Base-by-base conservation (phyloP, 2,329 filamentous ascomycete species). In the Penicillium verrucosum region DNA sequence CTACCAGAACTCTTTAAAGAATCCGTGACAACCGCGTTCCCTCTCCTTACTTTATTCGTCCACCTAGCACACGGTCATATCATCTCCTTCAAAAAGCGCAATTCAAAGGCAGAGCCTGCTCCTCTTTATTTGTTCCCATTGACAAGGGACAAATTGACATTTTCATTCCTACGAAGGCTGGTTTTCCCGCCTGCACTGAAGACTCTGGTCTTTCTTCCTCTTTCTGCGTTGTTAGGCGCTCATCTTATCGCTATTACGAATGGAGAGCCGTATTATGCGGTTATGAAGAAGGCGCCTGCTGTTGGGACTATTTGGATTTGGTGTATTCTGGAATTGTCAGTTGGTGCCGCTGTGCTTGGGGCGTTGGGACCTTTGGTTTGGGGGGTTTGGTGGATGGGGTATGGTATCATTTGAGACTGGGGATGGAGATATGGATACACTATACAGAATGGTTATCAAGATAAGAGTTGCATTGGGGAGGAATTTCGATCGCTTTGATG, bases 211-310 rank as follows among this genome's bases (percentile, higher is more conserved):
- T 75, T 74, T 52, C 61, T 76, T 7, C 67, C 70, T 7, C 47
- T 72, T 5, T 68, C 75, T 25, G 49, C 70, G 5, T 41, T 68
- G n/a, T 60, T 77, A 0, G 94, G 94, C 1, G 90, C 86, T 74
- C 92, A 91, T 73, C 79, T 97, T 60, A 87, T 97, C 47, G 80
- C 89, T 64, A 85, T 92, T 51, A 91, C 89, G 27, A 97, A 97
- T 68, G 82, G 80, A 30, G 84, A 86, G 62, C 85, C 88, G 5
- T 97, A 97, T 68, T 85, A 95, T 65, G 89, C 89, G 7, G 86
- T 96, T 21, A 92, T 97, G 90, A 95, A 96, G 78, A 86, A 85
- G 61, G 89, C 92, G 0, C 94, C 94, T n/a, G 87, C 92, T 5
- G 73, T 97, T 14, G 94, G 91, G 0, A 93, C 90, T 40, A 73